phyloP scores from a whole-genome alignment of 441 rosid species.

The Macaranga tanarius region DNA sequence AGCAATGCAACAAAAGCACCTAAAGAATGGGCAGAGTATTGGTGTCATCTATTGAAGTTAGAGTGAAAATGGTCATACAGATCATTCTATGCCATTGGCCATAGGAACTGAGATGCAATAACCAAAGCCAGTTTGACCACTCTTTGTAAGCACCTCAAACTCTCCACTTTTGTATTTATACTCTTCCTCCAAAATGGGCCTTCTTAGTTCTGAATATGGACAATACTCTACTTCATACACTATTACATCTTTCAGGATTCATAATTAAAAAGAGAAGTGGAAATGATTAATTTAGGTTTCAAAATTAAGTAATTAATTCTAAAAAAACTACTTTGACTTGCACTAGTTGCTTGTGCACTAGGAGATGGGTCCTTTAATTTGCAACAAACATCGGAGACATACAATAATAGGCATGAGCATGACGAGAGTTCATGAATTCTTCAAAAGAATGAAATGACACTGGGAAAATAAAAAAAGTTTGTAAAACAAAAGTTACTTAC shows the following conservation, averaged over 20 bases:
- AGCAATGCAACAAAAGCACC: not conserved
- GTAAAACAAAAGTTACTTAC: conserved; percentile 39
- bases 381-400: conserved; percentile 11
- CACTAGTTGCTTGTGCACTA: conserved; percentile 54
- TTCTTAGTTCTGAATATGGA: conserved; percentile 54
- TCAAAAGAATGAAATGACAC: conserved; percentile 3
- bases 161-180: conserved; percentile 40
- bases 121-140: conserved; percentile 32
- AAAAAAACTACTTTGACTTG: conserved; percentile 51
- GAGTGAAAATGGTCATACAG: not conserved
- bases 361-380: conserved; percentile 75
- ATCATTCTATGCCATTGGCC: conserved; percentile 13
- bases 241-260: conserved; percentile 35
- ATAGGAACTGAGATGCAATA: conserved; percentile 17
- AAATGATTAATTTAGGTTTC: no score
- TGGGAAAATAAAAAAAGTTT: not conserved
- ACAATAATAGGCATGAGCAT: conserved; percentile 5
- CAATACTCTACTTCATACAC: conserved; percentile 68
- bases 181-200: conserved; percentile 35
- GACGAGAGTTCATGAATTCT: not conserved
- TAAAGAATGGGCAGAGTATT: not conserved
- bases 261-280: no score
- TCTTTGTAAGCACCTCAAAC: conserved; percentile 45
- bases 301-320: no score
- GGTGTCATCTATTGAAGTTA: not conserved